Base-by-base conservation (phyloP, 345 rosid genomes). In the Syzygium grande region DNA sequence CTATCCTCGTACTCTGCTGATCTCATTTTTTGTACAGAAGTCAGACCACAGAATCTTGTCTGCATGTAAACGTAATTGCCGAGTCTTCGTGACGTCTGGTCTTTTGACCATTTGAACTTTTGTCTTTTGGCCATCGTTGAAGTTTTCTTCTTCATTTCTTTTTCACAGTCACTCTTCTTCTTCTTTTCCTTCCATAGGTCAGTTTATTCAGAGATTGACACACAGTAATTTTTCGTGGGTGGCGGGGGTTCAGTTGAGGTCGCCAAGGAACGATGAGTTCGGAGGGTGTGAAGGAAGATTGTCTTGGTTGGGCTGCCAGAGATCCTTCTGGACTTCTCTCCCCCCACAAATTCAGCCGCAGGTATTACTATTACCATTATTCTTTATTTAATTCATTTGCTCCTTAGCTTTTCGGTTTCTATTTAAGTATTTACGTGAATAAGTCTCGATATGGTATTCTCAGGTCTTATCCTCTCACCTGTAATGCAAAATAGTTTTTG, bases 281-380 rank as follows among this genome's bases (percentile, higher is more conserved):
- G 7, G 91, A 91, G 54, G 61, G 68, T 87, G 89, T 34, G 6
- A 88, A 68, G 12, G 88, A 89, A 63, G 86, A 95, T 86, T 96
- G 97, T 87, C 87, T 93, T 84, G 95, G 91, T 1, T 96, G 97
- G 98, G 98, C 98, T 54, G 97, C 98, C 29, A 90, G 89, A 89
- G 97, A 94, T 89, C 90, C 97, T 59, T 93, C 97, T 83, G 97
- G 98, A 88, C 85, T 91, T 91, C 91, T 94, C 46, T 95, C 97
- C 25, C 97, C 97, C 30, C 93, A 93, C 89, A 89, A 88, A 29
- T 93, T 96, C 92, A 93, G 88, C 86, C 97, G 98, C 91, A 94
- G 97, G 98, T 96, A 84, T 86, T 58, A 43, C 51, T 79, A n/a
- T 23, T 52, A 2, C 43, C 9, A 84, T 51, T 23, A 9, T 68